A percentile compares a stretch with the other conserved stretches of the same genome.
Evolutionary conservation across 306 rosid genomes (phyloP).

Genomic region (Pyrus bretschneideri): DNA sequence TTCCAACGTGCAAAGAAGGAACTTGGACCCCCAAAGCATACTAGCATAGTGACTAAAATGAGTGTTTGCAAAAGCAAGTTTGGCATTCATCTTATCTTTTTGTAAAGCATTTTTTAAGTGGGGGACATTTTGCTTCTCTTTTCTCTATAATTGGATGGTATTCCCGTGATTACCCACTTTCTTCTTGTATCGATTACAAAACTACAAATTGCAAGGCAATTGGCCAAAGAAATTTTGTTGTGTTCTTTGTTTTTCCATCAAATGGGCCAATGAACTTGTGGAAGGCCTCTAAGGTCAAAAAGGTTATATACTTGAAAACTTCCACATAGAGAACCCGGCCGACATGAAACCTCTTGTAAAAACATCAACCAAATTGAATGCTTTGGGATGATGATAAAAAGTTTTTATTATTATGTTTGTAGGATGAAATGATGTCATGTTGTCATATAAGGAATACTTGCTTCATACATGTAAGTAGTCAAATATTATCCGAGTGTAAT

Average conservation of each 20-base stretch:
- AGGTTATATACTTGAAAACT: not conserved
- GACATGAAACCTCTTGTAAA: not conserved
- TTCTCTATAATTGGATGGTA: not conserved
- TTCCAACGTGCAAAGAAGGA: not conserved
- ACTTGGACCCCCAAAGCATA: not conserved
- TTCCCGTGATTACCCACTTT: not conserved
- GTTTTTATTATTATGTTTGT: no score
- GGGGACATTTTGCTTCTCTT: not conserved
- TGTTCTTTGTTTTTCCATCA: not conserved
- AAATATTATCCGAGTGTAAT: no score
- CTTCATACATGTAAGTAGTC: no score
- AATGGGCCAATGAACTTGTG: not conserved
- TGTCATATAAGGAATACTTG: not conserved
- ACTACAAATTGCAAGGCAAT: not conserved
- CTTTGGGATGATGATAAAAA: not conserved
- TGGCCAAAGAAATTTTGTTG: not conserved
- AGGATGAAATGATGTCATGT: no score
- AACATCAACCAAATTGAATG: not conserved
- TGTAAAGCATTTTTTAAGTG: not conserved
- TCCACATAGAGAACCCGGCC: not conserved
- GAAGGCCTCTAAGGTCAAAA: not conserved
- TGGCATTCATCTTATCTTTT: no score
- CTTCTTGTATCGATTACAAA: not conserved
- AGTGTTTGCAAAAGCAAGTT: not conserved
- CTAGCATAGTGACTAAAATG: not conserved